Evolutionary conservation across 768 basidiomycete species (phyloP), one percentile per base, ranked within the genome.

Genomic region (Leccinum ochraceum): DNA sequence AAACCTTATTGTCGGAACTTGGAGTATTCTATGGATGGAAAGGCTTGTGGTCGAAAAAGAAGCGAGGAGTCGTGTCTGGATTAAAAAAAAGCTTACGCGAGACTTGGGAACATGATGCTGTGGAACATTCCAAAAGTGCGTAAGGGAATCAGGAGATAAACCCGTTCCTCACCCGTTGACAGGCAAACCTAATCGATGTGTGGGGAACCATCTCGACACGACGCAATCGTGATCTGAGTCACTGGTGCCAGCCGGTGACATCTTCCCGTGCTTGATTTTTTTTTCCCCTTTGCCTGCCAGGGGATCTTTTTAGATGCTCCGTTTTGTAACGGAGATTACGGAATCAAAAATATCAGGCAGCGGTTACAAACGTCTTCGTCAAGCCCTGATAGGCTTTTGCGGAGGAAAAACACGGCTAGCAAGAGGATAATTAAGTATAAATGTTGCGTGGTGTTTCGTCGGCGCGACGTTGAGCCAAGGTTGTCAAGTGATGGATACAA

Each of bases 321-420:
- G 60, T 60, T 64, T 28, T 55, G 60, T 57, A 56, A 66, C 73
- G 73, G 73, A 75, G 73, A 74, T 74, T 74, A 70, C 73, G 73
- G 73, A 68, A 71, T 63, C 69, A 30, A 62, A 60, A 24, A 57
- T 59, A 48, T 54, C 62, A 65, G 70, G 72, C 72, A 71, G 62
- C 74, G 70, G 66, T 61, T 30, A 60, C 51, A 37, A 39, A 32
- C 39, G 16, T 56, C 53, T 62, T 63, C 63, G 66, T 63, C 63
- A 61, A 59, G 57, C 64, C 61, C 54, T 73, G 73, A 74, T 74
- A 74, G 73, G 73, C 73, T 66, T 74, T 74, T 66, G 60, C 73
- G 73, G 73, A 71, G 66, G 42, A 44, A 44, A 44, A 37, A 66
- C 61, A 34, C 58, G 58, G 57, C 46, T 63, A 63, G 64, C 57